These are phyloP conservation scores for Trichophyton verrucosum DNA, from an alignment of 2,329 filamentous ascomycete species.

Conservation along the genomic window DNA sequence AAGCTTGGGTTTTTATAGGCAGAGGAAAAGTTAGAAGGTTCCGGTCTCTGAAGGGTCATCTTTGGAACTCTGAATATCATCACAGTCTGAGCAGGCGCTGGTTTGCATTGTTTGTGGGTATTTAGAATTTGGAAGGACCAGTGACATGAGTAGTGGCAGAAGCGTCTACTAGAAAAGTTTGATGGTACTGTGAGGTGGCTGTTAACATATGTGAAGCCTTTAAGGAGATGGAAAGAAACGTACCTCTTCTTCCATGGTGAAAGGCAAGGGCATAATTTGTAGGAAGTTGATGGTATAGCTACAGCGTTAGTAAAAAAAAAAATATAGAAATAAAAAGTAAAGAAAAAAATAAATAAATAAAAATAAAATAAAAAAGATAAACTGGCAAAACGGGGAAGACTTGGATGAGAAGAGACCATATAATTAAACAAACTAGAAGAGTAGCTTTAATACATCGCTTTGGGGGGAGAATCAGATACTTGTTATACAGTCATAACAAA, in stretches of 20 bases:
- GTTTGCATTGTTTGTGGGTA: too few species aligned
- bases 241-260: not conserved
- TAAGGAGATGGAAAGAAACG: not conserved
- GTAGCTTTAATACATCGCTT: conserved; percentile 6
- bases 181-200: not conserved
- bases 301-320: not conserved
- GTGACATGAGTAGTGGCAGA: too few species aligned
- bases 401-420: conserved; percentile 1
- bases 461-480: conserved; percentile 3
- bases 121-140: too few species aligned
- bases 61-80: not conserved
- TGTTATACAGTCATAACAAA: conserved; percentile 4
- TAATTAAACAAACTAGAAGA: conserved; percentile 5
- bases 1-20: not conserved
- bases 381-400: not conserved
- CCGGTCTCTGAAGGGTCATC: not conserved
- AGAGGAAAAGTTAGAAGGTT: not conserved
- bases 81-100: too few species aligned
- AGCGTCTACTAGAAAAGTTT: too few species aligned
- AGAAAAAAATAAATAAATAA: not conserved
- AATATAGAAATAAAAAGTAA: too few species aligned
- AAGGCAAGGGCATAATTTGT: not conserved
- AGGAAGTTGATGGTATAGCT: not conserved
- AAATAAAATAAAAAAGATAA: too few species aligned
- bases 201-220: not conserved